These are phyloP conservation scores for Penicillium egyptiacum DNA, from an alignment of 495 filamentous ascomycete genomes.

Conservation along the genomic window DNA sequence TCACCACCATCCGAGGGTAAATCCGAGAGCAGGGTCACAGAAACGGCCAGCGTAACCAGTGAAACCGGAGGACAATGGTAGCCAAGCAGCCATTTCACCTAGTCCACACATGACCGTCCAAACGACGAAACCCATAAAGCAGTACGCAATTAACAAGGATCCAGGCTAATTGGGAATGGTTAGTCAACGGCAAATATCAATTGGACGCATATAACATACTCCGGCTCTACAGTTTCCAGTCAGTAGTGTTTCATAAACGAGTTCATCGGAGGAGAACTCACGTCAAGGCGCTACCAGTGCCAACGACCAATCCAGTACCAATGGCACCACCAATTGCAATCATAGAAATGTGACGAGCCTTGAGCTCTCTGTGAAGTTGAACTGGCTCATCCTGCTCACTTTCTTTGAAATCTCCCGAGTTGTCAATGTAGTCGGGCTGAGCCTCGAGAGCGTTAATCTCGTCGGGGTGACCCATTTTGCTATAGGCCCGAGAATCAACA, in stretches of 20 bases:
- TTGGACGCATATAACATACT: not conserved
- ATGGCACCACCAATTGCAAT: conserved; percentile 90
- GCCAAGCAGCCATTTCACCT: conserved; percentile 68
- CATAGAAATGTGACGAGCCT: conserved; percentile 80
- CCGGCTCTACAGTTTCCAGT: not conserved
- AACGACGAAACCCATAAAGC: conserved; percentile 59
- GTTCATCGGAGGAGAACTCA: not conserved
- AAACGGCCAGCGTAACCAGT: conserved; percentile 62
- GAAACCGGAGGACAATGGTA: conserved; percentile 60
- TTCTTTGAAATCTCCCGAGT: conserved; percentile 1
- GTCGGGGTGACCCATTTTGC: conserved; percentile 16
- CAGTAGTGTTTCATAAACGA: not conserved
- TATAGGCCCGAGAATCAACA: not conserved
- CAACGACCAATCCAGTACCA: conserved; percentile 69
- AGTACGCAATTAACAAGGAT: conserved; percentile 70
- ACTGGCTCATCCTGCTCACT: conserved; percentile 17
- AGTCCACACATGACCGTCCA: conserved; percentile 65
- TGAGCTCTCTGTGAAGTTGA: conserved; percentile 64
- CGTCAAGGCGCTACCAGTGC: conserved; percentile 47
- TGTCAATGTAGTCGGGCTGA: conserved; percentile 5
- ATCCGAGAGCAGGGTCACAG: conserved; percentile 64
- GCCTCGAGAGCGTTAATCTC: conserved; percentile 15
- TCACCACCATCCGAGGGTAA: conserved; percentile 61
- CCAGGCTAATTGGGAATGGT: conserved; percentile 58
- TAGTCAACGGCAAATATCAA: conserved; percentile 16